Evolutionary conservation across 345 rosid species (phyloP), one percentile per base, ranked within the genome.

Genomic region (Citrus glauca): DNA sequence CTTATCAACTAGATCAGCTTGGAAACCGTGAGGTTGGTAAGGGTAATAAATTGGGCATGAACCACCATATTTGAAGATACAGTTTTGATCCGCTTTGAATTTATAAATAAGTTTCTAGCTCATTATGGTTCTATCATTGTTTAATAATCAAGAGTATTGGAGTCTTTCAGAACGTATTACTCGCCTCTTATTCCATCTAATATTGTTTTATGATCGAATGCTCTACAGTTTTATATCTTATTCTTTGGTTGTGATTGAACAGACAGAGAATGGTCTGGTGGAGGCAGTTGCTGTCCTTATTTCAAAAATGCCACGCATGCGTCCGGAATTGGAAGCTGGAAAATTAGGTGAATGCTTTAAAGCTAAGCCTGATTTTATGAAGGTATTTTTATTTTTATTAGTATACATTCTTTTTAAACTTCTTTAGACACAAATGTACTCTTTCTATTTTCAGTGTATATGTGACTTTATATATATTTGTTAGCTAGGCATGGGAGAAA

Each of bases 231-330:
- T 45, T 75, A 30, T 6, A 30, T 66, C 67, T 65, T 40, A 53
- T 78, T 13, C 14, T 30, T 20, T 66, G 25, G 71, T 40, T 82
- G 79, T 63, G 28, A 76, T 82, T 72, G 64, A 78, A 78, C 90
- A 96, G 98, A 94, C 88, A 50, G 98, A 96, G 85, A 96, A 91
- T 88, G 99, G 97, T 69, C 90, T 96, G 62, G 98, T 92, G 76
- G 97, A 94, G 86, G 91, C 95, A 79, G 97, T 96, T 64, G 98
- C 94, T 84, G 90, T 94, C 80, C 97, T 96, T 59, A 87, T 96
- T 85, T 88, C 97, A 78, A 94, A 89, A 81, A 92, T 88, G 97
- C 99, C 99, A 72, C 95, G 97, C 73, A 86, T 94, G 94, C 90
- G 97, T 64, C 89, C 91, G 17, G 86, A 88, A 65, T 66, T 90